A percentile compares a stretch with the other conserved stretches of the same genome.
Conservation (phyloP, 176 grass and related monocot genomes). For the Saccharum officinarum region DNA sequence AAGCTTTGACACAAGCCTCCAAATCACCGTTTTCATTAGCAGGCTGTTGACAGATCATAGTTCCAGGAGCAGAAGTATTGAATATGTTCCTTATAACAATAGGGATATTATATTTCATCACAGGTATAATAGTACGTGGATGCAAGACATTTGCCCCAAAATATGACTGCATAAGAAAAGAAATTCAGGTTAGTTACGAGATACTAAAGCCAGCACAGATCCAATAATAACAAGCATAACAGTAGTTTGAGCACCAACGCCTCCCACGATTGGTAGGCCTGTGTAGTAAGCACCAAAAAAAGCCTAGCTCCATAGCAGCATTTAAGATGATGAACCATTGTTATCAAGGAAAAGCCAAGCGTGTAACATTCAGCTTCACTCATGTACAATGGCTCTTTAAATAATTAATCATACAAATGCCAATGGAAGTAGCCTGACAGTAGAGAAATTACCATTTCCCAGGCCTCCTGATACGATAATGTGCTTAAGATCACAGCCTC, state of each 20-base stretch:
- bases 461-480: slow-evolving; percentile 84
- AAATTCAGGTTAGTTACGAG: slow-evolving; percentile 7
- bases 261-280: neutral
- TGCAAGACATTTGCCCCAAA: slow-evolving; percentile 92
- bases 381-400: neutral
- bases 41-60: slow-evolving; percentile 71
- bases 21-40: slow-evolving; percentile 59
- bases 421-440: neutral
- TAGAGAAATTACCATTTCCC: slow-evolving; percentile 80
- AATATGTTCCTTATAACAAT: slow-evolving; percentile 87
- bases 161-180: slow-evolving; percentile 64
- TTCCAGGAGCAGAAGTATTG: slow-evolving; percentile 71
- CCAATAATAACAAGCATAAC: neutral
- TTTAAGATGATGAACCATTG: neutral
- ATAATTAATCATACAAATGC: neutral
- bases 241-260: neutral
- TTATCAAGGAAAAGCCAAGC: neutral
- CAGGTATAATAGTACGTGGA: slow-evolving; percentile 87
- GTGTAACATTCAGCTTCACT: neutral
- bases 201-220: slow-evolving; percentile 6
- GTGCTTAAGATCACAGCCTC: slow-evolving; percentile 79
- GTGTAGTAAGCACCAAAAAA: neutral
- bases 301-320: neutral
- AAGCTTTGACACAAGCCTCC: slow-evolving; percentile 72
- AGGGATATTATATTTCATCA: slow-evolving; percentile 79